A percentile compares a stretch with the other conserved stretches of the same genome.
phyloP scores from a whole-genome alignment of 805 yeast genomes.

The Saccharomycopsis fermentans region DNA sequence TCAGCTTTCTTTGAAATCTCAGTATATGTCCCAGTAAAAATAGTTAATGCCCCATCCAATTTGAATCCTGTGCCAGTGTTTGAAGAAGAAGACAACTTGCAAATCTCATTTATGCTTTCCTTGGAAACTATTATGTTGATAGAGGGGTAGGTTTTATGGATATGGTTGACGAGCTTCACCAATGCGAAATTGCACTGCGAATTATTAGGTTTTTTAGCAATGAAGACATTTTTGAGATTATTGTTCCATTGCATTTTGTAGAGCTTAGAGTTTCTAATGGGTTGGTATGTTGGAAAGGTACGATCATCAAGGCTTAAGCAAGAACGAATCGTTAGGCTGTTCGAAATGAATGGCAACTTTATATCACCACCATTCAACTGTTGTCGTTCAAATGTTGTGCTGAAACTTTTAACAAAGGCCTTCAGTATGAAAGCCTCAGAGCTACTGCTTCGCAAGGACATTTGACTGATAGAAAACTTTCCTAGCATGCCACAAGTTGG shows the following conservation, averaged over 20 bases:
- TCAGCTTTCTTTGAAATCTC: conserved; percentile 64
- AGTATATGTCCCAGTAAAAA: conserved; percentile 41
- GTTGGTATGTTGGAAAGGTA: conserved; percentile 12
- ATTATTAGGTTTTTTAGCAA: conserved; percentile 83
- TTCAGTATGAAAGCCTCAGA: not conserved
- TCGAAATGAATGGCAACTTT: conserved; percentile 1
- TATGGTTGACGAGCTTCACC: conserved; percentile 50
- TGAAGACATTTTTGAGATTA: conserved; percentile 54
- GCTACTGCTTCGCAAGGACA: not conserved
- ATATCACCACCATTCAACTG: not conserved
- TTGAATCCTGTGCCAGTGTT: not conserved
- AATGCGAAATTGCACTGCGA: conserved; percentile 52
- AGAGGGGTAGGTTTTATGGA: conserved; percentile 54
- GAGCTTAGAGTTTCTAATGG: conserved; percentile 40
- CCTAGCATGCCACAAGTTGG: not conserved
- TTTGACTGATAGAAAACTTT: not conserved
- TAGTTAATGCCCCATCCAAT: conserved; percentile 12
- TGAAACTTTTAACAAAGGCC: not conserved
- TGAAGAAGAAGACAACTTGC: conserved; percentile 10
- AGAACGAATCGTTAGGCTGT: conserved; percentile 7
- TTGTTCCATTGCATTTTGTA: conserved; percentile 59
- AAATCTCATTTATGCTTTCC: conserved; percentile 64
- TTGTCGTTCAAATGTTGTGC: not conserved
- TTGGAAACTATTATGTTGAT: conserved; percentile 70
- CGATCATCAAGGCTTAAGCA: conserved; percentile 10